phyloP scores from a whole-genome alignment of 1,284 basidiomycete genomes.

The Coniophora puteana region DNA sequence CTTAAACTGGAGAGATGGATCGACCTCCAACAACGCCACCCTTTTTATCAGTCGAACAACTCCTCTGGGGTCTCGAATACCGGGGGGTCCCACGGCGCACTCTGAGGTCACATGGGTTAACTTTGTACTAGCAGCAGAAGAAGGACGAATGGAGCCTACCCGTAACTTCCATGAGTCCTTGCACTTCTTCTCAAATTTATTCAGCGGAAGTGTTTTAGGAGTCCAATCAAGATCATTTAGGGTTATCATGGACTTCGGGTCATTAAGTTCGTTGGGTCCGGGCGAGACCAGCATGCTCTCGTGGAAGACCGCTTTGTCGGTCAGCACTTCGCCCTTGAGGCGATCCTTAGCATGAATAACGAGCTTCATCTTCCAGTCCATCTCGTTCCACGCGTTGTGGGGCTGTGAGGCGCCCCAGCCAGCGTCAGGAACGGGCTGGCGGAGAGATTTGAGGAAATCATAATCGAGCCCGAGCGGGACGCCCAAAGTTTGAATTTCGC shows the following conservation, averaged over 20 bases:
- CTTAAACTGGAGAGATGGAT: no score
- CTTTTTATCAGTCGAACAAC: no score
- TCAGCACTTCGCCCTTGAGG: slow-evolving; percentile 7
- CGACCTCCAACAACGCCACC: no score
- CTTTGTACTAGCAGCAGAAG: no score
- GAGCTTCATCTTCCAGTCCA: neutral
- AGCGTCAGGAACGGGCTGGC: slow-evolving; percentile 12
- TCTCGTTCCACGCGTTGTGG: slow-evolving; percentile 12
- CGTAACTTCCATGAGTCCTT: slow-evolving; percentile 10
- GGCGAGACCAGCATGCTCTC: slow-evolving; percentile 4
- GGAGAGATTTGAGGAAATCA: slow-evolving; percentile 11
- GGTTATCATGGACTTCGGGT: slow-evolving; percentile 14
- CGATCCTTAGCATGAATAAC: slow-evolving; percentile 11
- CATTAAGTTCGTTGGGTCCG: neutral
- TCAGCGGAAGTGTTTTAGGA: slow-evolving; percentile 9
- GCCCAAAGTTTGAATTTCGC: slow-evolving; percentile 14
- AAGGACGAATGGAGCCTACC: no score
- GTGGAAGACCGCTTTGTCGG: slow-evolving; percentile 8
- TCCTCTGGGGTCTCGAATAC: no score
- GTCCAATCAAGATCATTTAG: slow-evolving; percentile 8
- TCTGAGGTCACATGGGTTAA: no score
- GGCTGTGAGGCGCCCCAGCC: slow-evolving; percentile 21
- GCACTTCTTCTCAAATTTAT: slow-evolving; percentile 12
- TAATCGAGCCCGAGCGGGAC: slow-evolving; percentile 19
- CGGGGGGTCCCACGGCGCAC: no score